Evolutionary conservation across 2,329 filamentous ascomycete species (phyloP).

Genomic region (Colletotrichum lentis): DNA sequence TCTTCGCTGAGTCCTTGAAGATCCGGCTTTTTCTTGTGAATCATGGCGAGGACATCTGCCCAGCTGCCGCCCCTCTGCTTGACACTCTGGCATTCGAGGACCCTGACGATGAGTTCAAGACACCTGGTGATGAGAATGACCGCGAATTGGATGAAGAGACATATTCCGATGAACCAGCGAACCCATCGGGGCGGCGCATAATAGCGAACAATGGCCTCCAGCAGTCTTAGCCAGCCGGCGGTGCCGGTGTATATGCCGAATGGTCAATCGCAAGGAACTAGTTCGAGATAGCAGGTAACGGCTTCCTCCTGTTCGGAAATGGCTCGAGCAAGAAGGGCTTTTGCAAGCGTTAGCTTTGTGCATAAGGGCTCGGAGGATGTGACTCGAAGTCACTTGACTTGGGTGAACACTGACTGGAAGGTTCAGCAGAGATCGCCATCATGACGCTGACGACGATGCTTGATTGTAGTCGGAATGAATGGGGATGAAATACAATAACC

Average conservation of each 20-base stretch:
- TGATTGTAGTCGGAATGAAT: no score
- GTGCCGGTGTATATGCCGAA: constrained; percentile 1
- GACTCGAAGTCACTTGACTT: no score
- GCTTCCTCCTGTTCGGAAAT: neutral
- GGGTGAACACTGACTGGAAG: no score
- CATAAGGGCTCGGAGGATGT: no score
- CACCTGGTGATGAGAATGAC: neutral
- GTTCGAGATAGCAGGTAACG: constrained; percentile 1
- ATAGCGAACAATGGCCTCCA: constrained; percentile 3
- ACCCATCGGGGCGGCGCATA: constrained; percentile 15
- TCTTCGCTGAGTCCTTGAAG: no score
- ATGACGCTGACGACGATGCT: no score
- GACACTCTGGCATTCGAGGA: neutral
- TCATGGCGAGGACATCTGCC: neutral
- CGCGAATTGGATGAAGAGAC: neutral
- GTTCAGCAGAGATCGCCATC: no score
- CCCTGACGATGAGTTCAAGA: neutral
- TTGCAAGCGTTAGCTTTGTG: no score
- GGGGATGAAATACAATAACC: no score
- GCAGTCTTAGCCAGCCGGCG: neutral
- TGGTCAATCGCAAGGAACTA: constrained; percentile 4
- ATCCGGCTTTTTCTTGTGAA: neutral
- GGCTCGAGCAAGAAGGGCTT: no score
- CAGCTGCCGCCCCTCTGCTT: neutral
- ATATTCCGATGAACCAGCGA: neutral